Conservation (phyloP, 208 protist species). For the Acanthamoeba royreba region DNA sequence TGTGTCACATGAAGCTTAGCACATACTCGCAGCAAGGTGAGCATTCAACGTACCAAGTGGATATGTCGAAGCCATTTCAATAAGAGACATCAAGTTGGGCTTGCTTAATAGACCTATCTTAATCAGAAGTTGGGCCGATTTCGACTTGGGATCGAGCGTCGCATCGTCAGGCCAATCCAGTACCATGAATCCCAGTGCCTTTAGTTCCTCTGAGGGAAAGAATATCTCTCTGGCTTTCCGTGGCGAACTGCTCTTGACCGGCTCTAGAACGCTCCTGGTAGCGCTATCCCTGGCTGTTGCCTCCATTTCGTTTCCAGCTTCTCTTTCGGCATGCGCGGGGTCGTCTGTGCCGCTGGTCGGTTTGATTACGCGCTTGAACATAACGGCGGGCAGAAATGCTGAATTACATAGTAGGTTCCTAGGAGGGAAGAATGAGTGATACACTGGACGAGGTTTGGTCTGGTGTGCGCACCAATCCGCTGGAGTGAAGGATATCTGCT, state of each 20-base stretch:
- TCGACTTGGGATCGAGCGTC: background rate
- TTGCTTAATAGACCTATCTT: background rate
- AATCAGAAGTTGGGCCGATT: background rate
- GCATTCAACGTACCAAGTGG: too few relatives aligned
- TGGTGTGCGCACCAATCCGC: background rate
- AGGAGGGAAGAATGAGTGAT: too few relatives aligned
- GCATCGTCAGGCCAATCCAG: background rate
- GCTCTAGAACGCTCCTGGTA: background rate
- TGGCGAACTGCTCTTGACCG: background rate
- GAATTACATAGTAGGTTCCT: background rate
- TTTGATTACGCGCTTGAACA: background rate
- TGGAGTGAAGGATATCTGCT: background rate
- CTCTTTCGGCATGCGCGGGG: too few relatives aligned
- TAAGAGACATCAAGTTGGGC: background rate
- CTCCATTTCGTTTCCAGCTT: too few relatives aligned
- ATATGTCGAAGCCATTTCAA: background rate
- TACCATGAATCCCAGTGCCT: background rate
- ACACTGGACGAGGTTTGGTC: background rate
- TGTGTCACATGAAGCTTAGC: background rate
- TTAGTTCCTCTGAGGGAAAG: background rate
- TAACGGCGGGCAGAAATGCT: background rate
- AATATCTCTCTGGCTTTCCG: background rate
- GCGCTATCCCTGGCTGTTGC: too few relatives aligned
- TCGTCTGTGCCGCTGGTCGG: too few relatives aligned
- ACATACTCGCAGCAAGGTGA: too few relatives aligned